Base-by-base conservation (phyloP, 345 rosid genomes). In the Gossypium raimondii region DNA sequence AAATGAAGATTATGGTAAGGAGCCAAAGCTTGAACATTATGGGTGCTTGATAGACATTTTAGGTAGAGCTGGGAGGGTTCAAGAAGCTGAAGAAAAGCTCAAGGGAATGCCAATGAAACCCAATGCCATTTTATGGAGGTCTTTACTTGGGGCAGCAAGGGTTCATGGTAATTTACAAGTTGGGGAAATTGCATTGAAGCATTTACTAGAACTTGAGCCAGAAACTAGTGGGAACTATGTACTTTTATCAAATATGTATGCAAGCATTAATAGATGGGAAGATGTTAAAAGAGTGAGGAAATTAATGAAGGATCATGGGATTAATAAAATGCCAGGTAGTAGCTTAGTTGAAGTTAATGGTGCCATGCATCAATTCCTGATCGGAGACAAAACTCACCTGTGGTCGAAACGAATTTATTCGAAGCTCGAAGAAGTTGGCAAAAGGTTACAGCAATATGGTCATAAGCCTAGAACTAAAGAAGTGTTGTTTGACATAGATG, bases 1-100 rank as follows among this genome's bases (percentile, higher is more conserved):
- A 50, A 76, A 75, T 68, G 70, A 77, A 41, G 75, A 48, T 69
- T 83, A 81, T 12, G 71, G 82, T 24, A 79, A 82, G 13, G 85
- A 84, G 73, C 91, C 97, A 55, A 88, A 73, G 14, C 82, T 86
- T 13, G 90, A 88, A 76, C 97, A 89, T 50, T 89, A 88, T 67
- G 89, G 97, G 3, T 89, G 90, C 75, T 63, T 86, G 43, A 86
- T 88, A 55, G 92, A 91, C 78, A 86, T 89, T 74, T 82, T 91
- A 20, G 89, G 90, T 38, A 84, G 92, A 74, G 83, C 86, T 0
- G 93, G 96, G 14, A 60, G 75, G 74, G 70, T 89, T 11, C 70
- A n/a, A 55, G 97, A 89, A 71, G 92, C 91, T 0, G 83, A 85
- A 75, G 84, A 86, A 55, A 79, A 56, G 77, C 75, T 88, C 18